phyloP scores from a whole-genome alignment of 2,329 filamentous ascomycete genomes.

The Didymella exigua region DNA sequence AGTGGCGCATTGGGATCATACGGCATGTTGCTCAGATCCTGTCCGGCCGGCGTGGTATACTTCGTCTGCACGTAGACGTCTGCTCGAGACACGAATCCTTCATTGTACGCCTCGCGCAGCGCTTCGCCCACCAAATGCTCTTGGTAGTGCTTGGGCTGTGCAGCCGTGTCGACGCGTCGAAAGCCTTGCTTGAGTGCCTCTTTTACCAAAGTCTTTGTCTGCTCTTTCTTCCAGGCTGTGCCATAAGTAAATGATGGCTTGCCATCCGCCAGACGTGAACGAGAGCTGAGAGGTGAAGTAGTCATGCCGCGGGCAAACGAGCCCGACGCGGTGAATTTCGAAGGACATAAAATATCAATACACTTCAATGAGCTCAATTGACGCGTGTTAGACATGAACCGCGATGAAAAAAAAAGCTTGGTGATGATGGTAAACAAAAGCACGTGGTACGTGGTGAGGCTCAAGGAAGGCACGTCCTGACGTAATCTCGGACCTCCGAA shows the following conservation, averaged over 20 bases:
- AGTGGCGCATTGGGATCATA: slow-evolving; percentile 66
- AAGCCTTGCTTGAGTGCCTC: slow-evolving; percentile 72
- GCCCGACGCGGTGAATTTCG: no score
- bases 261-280: slow-evolving; percentile 24
- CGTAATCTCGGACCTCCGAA: slow-evolving; percentile 15
- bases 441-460: slow-evolving; percentile 10
- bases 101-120: slow-evolving; percentile 64
- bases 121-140: slow-evolving; percentile 73
- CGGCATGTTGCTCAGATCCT: slow-evolving; percentile 65
- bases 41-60: slow-evolving; percentile 69
- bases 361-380: neutral
- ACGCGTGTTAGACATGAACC: neutral
- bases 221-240: slow-evolving; percentile 83
- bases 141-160: slow-evolving; percentile 78
- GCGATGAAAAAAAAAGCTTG: neutral
- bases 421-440: neutral
- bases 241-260: slow-evolving; percentile 67
- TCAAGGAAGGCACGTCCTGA: slow-evolving; percentile 7
- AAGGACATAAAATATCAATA: neutral
- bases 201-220: slow-evolving; percentile 70
- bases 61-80: slow-evolving; percentile 84
- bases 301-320: slow-evolving; percentile 25
- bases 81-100: slow-evolving; percentile 62
- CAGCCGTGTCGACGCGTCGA: slow-evolving; percentile 75
- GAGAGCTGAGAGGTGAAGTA: slow-evolving; percentile 16